Conservation (phyloP, 2,329 filamentous ascomycete species). For the Neobulgaria alba region DNA sequence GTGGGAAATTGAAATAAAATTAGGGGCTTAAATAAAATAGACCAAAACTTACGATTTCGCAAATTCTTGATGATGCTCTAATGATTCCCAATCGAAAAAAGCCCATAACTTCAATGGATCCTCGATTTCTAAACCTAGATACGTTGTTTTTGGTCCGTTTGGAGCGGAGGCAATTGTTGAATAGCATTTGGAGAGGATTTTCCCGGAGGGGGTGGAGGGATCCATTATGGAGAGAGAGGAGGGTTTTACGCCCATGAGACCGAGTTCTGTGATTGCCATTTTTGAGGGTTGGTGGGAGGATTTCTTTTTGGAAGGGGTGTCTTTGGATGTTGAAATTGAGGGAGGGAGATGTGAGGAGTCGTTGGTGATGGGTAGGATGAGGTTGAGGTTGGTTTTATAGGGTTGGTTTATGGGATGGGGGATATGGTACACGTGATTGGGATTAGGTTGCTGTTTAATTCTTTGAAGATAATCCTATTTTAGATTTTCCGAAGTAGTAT, state of each 20-base stretch:
- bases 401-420: too few relatives aligned
- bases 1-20: background rate
- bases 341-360: too few relatives aligned
- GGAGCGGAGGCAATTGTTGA: constrained; percentile 1
- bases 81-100: constrained; percentile 24
- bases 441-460: too few relatives aligned
- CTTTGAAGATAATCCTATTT: too few relatives aligned
- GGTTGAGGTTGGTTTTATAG: too few relatives aligned
- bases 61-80: constrained; percentile 21
- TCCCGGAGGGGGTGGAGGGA: constrained; percentile 13
- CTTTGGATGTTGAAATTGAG: too few relatives aligned
- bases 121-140: constrained; percentile 19
- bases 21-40: too few relatives aligned
- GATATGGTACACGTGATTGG: too few relatives aligned
- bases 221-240: constrained; percentile 15
- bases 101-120: constrained; percentile 18
- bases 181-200: background rate
- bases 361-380: too few relatives aligned
- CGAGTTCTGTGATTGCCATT: constrained; percentile 18
- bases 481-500: too few relatives aligned
- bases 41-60: constrained; percentile 14
- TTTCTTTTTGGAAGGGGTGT: too few relatives aligned
- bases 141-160: constrained; percentile 16
- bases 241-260: constrained; percentile 18
- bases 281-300: too few relatives aligned